Evolutionary conservation across 441 rosid genomes (phyloP).

Genomic region (Erodium texanum): DNA sequence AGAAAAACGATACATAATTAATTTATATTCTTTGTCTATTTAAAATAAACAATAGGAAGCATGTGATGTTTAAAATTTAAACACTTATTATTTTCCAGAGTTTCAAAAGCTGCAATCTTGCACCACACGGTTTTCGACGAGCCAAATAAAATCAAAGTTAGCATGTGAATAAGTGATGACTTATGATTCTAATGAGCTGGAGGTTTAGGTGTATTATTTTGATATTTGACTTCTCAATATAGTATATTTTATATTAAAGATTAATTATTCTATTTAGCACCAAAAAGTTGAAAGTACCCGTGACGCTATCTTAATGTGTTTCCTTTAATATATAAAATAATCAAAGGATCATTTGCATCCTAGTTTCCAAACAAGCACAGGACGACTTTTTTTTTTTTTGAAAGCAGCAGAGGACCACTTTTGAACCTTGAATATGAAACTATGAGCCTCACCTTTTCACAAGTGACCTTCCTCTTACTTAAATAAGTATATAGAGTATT

Average conservation of each 20-base stretch:
- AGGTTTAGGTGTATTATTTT: neutral
- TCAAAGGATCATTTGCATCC: neutral
- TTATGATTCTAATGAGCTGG: neutral
- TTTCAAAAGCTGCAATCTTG: neutral
- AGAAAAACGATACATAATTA: no score
- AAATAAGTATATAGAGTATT: no score
- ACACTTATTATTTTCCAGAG: neutral
- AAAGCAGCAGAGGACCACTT: neutral
- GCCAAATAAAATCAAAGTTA: neutral
- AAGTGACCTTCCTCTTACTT: no score
- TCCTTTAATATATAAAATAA: neutral
- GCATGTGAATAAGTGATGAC: neutral
- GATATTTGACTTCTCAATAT: neutral
- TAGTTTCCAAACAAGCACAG: neutral
- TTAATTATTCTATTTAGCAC: neutral
- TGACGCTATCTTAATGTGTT: neutral
- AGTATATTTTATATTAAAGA: neutral
- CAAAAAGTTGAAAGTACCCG: neutral
- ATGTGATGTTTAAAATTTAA: neutral
- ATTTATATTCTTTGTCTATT: no score
- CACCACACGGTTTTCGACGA: neutral
- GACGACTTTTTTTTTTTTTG: neutral
- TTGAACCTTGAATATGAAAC: no score
- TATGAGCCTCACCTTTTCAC: no score
- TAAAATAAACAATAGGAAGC: neutral